A percentile compares a stretch with the other conserved stretches of the same genome.
phyloP scores from a whole-genome alignment of 345 rosid species.

The Zanthoxylum bungeanum region DNA sequence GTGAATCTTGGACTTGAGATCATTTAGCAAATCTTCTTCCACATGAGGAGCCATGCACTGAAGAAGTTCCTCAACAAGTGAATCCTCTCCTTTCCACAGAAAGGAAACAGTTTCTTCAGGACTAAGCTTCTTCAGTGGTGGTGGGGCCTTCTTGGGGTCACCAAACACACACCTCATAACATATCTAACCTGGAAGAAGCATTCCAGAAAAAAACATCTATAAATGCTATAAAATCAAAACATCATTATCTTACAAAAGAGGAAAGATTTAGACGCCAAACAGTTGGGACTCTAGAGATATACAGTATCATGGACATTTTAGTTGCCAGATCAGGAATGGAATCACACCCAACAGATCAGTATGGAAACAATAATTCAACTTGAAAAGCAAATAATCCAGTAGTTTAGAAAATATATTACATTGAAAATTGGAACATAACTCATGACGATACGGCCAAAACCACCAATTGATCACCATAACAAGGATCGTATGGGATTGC shows the following conservation, averaged over 20 bases:
- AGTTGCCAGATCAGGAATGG: not conserved
- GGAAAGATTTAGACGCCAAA: slow-evolving; percentile 7
- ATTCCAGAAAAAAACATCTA: not conserved
- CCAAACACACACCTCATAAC: slow-evolving; percentile 88
- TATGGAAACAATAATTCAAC: not conserved
- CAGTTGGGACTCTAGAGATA: not conserved
- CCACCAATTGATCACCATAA: not conserved
- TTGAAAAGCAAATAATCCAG: not conserved
- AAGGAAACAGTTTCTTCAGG: slow-evolving; percentile 68
- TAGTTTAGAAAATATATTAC: not conserved
- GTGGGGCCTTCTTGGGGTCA: slow-evolving; percentile 95
- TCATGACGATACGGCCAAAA: not conserved
- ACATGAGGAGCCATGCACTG: slow-evolving; percentile 74
- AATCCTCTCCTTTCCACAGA: slow-evolving; percentile 91
- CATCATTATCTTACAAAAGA: not conserved
- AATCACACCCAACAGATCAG: not conserved
- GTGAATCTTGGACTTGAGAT: slow-evolving; percentile 65
- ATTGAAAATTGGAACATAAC: not conserved
- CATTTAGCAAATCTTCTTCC: slow-evolving; percentile 56
- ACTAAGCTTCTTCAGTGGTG: slow-evolving; percentile 81
- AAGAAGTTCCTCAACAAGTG: slow-evolving; percentile 86
- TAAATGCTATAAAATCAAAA: not conserved
- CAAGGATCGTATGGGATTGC: not conserved
- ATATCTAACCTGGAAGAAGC: slow-evolving; percentile 74
- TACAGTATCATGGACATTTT: not conserved